Evolutionary conservation across 805 yeast genomes (phyloP), one percentile per base, ranked within the genome.

Genomic region (Sugiyamaella qingdaonensis): DNA sequence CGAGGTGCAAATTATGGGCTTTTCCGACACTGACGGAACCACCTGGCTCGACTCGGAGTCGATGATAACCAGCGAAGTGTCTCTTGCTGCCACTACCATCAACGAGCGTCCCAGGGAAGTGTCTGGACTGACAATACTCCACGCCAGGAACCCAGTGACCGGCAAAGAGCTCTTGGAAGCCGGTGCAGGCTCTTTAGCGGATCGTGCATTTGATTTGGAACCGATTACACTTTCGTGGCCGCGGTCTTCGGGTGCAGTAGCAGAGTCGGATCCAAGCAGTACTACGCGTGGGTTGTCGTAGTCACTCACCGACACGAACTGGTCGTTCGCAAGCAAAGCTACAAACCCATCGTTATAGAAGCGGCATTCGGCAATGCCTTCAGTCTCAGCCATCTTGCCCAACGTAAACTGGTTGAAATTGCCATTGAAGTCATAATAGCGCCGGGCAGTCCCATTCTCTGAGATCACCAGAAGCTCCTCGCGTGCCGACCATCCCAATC

Each of bases 381-480:
- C 58, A 7, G 61, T 54, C 36, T 70, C 74, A 0, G 72, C 67
- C 4, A 66, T 68, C 16, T 62, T 57, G 1, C 72, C 72, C 3
- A 79, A 55, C 14, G 67, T 64, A 59, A 73, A 76, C 60, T 84
- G 88, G 46, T 74, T 73, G 64, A 86, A 88, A 44, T 79, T 83
- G 2, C 88, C 86, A 18, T 79, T 79, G 57, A 85, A 81, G 61
- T 86, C 90, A 41, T 73, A 68, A 66, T 86, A 87, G 27, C 75
- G 69, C 27, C 95, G 71, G 21, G 76, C 78, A 29, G 68, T 72
- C 5, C 85, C 85, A 48, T 72, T 70, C 32, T 72, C 75, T 35
- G 82, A 65, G 1, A 85, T 77, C 10, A 85, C 79, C 10, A 83
- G 67, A 46, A 88, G 71, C 48, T 77, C 73, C 60, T 84, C 90